These are phyloP conservation scores for Daldinia childiae DNA, from an alignment of 495 filamentous ascomycete species.

Conservation along the genomic window DNA sequence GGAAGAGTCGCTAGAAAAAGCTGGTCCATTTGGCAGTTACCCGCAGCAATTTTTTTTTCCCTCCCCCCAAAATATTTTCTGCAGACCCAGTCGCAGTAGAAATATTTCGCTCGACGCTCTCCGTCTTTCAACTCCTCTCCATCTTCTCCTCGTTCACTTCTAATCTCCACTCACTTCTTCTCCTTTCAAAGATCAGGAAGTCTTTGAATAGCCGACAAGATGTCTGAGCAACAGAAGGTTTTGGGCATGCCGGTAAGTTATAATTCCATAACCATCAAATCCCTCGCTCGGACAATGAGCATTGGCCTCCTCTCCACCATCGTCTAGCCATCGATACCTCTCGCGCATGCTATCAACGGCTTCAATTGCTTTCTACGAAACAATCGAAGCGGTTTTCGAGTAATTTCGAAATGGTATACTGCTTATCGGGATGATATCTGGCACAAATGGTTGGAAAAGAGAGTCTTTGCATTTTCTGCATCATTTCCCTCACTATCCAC, in stretches of 20 bases:
- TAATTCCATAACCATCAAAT: conserved; percentile 36
- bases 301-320: conserved; percentile 51
- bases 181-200: conserved; percentile 54
- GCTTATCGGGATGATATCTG: conserved; percentile 25
- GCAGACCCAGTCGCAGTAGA: conserved; percentile 45
- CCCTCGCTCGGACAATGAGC: conserved; percentile 45
- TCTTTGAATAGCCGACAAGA: conserved; percentile 64
- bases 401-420: conserved; percentile 32
- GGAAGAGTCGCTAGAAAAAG: conserved; percentile 53
- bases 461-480: conserved; percentile 33
- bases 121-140: conserved; percentile 48
- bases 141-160: conserved; percentile 48
- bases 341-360: conserved; percentile 36
- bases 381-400: conserved; percentile 33
- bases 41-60: conserved; percentile 58
- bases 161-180: conserved; percentile 59
- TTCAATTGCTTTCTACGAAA: conserved; percentile 44
- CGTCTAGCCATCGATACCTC: conserved; percentile 24
- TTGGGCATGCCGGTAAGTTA: conserved; percentile 88
- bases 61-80: conserved; percentile 48
- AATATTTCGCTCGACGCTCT: conserved; percentile 45
- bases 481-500: conserved; percentile 26
- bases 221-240: conserved; percentile 65
- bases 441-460: conserved; percentile 16
- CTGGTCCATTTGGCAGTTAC: conserved; percentile 46